Evolutionary conservation across 2,329 filamentous ascomycete genomes (phyloP), one percentile per base, ranked within the genome.

Genomic region (Xylariaceae sp.): DNA sequence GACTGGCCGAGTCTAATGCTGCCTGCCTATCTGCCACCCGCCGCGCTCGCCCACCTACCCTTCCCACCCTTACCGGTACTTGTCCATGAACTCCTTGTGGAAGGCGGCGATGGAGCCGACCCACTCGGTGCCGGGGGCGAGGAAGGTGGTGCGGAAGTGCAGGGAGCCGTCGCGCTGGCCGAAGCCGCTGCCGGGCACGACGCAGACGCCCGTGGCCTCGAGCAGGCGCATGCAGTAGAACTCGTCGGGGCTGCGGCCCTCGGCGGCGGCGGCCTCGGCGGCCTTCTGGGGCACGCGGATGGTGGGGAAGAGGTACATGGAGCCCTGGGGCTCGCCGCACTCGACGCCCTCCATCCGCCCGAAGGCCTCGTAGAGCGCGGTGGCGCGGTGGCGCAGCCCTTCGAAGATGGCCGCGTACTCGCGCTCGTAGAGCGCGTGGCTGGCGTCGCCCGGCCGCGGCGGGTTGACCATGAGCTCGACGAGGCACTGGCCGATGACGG

Each of bases 401-500:
- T 80, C 63, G 59, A 79, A 88, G 59, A 95, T 95, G 50, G 64
- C 70, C 56, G 81, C 77, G 67, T 92, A 95, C 61, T 98, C 92
- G 58, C 81, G 57, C 54, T 81, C 67, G 70, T 96, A 96, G 33
- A 90, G 75, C 44, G 79, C 77, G 61, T 84, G 83, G 46, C 85
- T 93, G 12, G 86, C 84, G 39, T 93, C 82, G 38, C 92, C 90
- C 49, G 78, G 63, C 54, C 75, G 73, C 24, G 92, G 92, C 34
- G 92, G 92, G 70, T 96, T 95, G 53, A 95, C 88, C 90, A 96
- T 95, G 58, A 94, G 68, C 68, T 96, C 92, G 41, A 98, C 85
- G 30, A 96, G 72, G 65, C 92, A 96, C 71, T 98, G 92, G 40
- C 89, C 90, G 47, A 94, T 76, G 50, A 98, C 92, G 17, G 92